A percentile compares a stretch with the other conserved stretches of the same genome.
phyloP scores from a whole-genome alignment of 78 protist genomes.

The Monocercomonoides exilis region DNA sequence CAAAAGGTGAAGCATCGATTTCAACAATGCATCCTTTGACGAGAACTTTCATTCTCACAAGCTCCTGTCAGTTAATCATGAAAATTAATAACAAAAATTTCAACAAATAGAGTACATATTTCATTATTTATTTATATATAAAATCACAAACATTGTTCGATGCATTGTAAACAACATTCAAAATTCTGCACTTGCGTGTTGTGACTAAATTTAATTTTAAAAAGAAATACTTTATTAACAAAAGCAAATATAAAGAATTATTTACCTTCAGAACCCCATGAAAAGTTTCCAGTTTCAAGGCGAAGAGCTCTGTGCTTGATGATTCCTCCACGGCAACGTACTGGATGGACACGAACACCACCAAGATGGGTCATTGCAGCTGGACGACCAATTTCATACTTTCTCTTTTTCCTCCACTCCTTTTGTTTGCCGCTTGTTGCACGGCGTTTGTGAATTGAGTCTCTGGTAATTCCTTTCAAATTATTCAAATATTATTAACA shows the following conservation, averaged over 20 bases:
- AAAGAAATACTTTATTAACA: neutral
- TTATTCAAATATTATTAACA: no score
- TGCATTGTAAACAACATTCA: constrained; percentile 96
- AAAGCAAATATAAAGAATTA: neutral
- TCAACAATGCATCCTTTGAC: constrained; percentile 88
- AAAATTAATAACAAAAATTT: no score
- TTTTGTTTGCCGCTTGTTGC: constrained; percentile 69
- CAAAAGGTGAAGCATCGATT: constrained; percentile 95
- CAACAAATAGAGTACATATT: no score
- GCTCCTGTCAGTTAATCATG: no score
- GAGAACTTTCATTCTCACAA: constrained; percentile 97
- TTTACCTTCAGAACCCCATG: constrained; percentile 67
- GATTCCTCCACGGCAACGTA: constrained; percentile 93
- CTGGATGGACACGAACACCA: constrained; percentile 63
- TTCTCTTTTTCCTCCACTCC: constrained; percentile 75
- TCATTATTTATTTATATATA: no score
- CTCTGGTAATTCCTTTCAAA: constrained; percentile 61
- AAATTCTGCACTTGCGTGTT: constrained; percentile 75
- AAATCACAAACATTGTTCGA: no score
- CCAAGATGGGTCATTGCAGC: constrained; percentile 89
- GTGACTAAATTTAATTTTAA: constrained; percentile 15
- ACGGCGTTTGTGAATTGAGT: constrained; percentile 74
- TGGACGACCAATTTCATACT: constrained; percentile 87
- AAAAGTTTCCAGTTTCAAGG: constrained; percentile 93
- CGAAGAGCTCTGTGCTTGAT: constrained; percentile 95